Evolutionary conservation across 1,284 basidiomycete species (phyloP).

Genomic region (Leccinum griseonigrum): DNA sequence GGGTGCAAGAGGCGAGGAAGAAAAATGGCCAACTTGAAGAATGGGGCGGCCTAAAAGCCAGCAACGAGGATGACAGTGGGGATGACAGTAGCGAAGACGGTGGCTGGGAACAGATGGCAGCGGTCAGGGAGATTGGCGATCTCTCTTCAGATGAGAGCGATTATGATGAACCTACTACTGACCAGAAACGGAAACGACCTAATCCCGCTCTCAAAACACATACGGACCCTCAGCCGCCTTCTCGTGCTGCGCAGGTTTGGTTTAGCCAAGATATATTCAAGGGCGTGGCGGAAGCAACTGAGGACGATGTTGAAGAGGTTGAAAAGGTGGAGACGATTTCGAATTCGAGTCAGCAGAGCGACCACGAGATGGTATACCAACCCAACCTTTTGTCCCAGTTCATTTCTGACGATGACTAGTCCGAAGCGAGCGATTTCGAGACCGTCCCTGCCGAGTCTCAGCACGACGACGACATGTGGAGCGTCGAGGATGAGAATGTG

Average conservation of each 20-base stretch:
- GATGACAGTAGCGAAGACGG: slow-evolving; percentile 53
- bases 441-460: slow-evolving; percentile 37
- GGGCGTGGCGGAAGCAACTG: slow-evolving; percentile 48
- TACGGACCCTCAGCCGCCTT: slow-evolving; percentile 41
- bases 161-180: slow-evolving; percentile 39
- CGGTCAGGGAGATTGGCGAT: slow-evolving; percentile 60
- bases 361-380: slow-evolving; percentile 36
- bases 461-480: slow-evolving; percentile 74
- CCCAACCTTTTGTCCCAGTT: slow-evolving; percentile 3
- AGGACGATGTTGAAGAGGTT: slow-evolving; percentile 27
- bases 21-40: slow-evolving; percentile 72
- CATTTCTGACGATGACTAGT: slow-evolving; percentile 22
- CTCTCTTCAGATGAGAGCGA: slow-evolving; percentile 59
- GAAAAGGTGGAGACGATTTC: slow-evolving; percentile 37
- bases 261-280: slow-evolving; percentile 95
- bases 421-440: slow-evolving; percentile 22
- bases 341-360: slow-evolving; percentile 25
- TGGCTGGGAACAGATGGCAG: slow-evolving; percentile 75
- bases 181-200: slow-evolving; percentile 44
- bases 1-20: slow-evolving; percentile 79
- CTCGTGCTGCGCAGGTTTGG: slow-evolving; percentile 72
- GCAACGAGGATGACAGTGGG: slow-evolving; percentile 48
- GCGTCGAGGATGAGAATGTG: slow-evolving; percentile 75
- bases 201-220: slow-evolving; percentile 39
- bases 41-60: slow-evolving; percentile 73